Percentiles rank a stretch among this genome's conserved stretches.
Evolutionary conservation across 768 basidiomycete species (phyloP).

Genomic region (Lentinula raphanica): DNA sequence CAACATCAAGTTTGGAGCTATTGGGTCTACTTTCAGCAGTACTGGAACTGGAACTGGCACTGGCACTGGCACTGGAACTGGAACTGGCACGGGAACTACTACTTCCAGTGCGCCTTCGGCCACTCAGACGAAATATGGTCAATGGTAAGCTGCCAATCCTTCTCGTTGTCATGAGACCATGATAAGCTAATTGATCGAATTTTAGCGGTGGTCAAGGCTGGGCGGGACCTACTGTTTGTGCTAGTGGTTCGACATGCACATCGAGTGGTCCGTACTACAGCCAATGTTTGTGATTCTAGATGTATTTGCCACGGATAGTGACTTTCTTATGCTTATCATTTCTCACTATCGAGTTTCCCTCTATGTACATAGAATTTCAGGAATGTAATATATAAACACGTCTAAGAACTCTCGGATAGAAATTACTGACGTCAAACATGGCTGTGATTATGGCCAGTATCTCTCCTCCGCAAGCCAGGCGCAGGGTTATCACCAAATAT

Average conservation of each 20-base stretch:
- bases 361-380: too few relatives aligned
- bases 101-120: conserved; percentile 1
- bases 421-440: not conserved
- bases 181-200: not conserved
- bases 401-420: too few relatives aligned
- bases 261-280: conserved; percentile 9
- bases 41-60: conserved; percentile 12
- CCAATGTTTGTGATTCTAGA: conserved; percentile 10
- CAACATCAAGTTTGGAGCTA: conserved; percentile 34
- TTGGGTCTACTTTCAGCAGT: conserved; percentile 28
- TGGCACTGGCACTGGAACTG: not conserved
- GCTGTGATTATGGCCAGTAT: not conserved
- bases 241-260: conserved; percentile 11
- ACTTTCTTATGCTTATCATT: too few relatives aligned
- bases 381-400: too few relatives aligned
- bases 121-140: conserved; percentile 8
- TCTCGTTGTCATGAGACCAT: not conserved
- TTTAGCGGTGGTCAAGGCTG: conserved; percentile 11
- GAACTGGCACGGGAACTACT: not conserved
- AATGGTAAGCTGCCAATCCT: conserved; percentile 6
- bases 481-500: not conserved
- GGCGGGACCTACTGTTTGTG: conserved; percentile 14
- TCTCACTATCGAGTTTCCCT: too few relatives aligned
- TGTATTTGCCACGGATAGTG: too few relatives aligned
- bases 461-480: not conserved